Evolutionary conservation across 1,284 basidiomycete genomes (phyloP).

Genomic region (Lentinula novae-zelandiae): DNA sequence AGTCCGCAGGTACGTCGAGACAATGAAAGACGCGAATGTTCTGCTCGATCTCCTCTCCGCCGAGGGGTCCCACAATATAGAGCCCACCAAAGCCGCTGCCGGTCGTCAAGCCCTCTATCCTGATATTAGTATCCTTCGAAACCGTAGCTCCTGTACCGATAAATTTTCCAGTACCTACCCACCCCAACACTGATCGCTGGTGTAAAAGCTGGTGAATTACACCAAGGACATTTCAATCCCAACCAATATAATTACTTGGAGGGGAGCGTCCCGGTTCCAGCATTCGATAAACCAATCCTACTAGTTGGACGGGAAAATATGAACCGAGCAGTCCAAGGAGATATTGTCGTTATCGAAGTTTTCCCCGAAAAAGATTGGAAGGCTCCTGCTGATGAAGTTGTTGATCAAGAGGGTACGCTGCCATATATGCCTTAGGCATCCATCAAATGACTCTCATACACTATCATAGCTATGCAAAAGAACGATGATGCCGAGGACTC

Average conservation of each 20-base stretch:
- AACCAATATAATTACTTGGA: constrained; percentile 97
- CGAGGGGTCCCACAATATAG: constrained; percentile 55
- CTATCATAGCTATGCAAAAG: constrained; percentile 65
- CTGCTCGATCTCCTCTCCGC: constrained; percentile 81
- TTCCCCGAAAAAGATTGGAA: constrained; percentile 92
- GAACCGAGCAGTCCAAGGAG: constrained; percentile 95
- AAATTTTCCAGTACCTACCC: constrained; percentile 68
- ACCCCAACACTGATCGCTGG: constrained; percentile 75
- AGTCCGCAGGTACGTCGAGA: constrained; percentile 82
- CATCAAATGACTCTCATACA: constrained; percentile 7
- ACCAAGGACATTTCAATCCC: constrained; percentile 94
- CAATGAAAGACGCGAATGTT: constrained; percentile 56
- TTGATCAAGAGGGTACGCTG: constrained; percentile 82
- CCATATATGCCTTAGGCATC: background rate
- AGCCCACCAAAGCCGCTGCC: constrained; percentile 51
- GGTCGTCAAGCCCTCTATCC: constrained; percentile 69
- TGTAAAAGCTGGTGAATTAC: constrained; percentile 79
- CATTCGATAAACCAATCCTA: constrained; percentile 77
- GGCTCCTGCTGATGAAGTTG: constrained; percentile 87
- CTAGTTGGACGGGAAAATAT: constrained; percentile 90
- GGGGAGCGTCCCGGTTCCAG: constrained; percentile 78
- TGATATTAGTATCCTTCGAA: constrained; percentile 49
- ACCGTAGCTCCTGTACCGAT: background rate
- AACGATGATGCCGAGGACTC: constrained; percentile 89
- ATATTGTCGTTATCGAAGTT: constrained; percentile 89